Evolutionary conservation across 2,329 filamentous ascomycete genomes (phyloP).

Genomic region (Cercospora beticola): DNA sequence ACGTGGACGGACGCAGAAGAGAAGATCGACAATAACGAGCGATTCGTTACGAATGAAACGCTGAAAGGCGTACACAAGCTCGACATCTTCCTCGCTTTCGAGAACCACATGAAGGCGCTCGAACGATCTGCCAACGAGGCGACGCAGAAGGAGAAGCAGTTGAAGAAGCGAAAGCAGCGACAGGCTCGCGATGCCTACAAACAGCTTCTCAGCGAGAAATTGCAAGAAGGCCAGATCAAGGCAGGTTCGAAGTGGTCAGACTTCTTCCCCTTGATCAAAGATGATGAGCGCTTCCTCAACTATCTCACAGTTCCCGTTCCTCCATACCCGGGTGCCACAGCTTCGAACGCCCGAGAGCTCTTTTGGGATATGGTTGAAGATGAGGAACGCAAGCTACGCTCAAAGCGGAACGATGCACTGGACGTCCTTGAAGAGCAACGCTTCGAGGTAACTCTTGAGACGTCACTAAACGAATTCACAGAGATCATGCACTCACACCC

Average conservation of each 20-base stretch:
- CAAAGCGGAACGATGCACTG: slow-evolving; percentile 34
- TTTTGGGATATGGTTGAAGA: slow-evolving; percentile 97
- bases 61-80: slow-evolving; percentile 82
- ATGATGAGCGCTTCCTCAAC: slow-evolving; percentile 77
- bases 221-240: slow-evolving; percentile 75
- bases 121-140: slow-evolving; percentile 90
- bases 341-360: slow-evolving; percentile 68
- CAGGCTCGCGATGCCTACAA: slow-evolving; percentile 81
- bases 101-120: slow-evolving; percentile 89
- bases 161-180: slow-evolving; percentile 77
- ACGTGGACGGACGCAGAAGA: slow-evolving; percentile 89
- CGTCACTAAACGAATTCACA: slow-evolving; percentile 84
- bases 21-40: slow-evolving; percentile 73
- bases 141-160: slow-evolving; percentile 81
- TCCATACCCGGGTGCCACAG: slow-evolving; percentile 36
- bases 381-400: slow-evolving; percentile 65
- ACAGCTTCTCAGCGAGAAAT: slow-evolving; percentile 71
- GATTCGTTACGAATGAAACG: slow-evolving; percentile 77
- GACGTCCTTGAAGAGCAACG: slow-evolving; percentile 66
- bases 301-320: slow-evolving; percentile 70
- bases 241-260: slow-evolving; percentile 88
- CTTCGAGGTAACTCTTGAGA: slow-evolving; percentile 84
- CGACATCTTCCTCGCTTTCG: slow-evolving; percentile 89
- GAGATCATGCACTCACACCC: slow-evolving; percentile 79
- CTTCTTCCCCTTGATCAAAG: slow-evolving; percentile 69